Evolutionary conservation across 768 basidiomycete genomes (phyloP), one percentile per base, ranked within the genome.

Genomic region (Thelephora ganbajun): DNA sequence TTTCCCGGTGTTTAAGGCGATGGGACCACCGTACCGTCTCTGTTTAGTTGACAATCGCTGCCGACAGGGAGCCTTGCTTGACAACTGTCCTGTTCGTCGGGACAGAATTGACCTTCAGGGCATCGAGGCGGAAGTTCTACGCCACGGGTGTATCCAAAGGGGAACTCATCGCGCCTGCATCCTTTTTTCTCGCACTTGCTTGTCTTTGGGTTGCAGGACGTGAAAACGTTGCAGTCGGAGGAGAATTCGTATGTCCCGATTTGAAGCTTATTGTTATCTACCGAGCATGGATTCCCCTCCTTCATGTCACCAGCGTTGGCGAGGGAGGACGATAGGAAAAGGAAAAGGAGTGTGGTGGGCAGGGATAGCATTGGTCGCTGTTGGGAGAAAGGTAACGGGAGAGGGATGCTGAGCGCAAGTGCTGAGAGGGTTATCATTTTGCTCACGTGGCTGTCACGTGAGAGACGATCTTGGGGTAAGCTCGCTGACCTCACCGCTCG

Each of bases 21-120:
- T 20, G 18, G 13, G 44, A 16, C 43, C 33, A 6, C 56, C 70
- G 47, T 50, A 85, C 89, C 87, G 62, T 92, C 89, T 46, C 89
- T 79, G 59, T 91, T 84, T 50, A 92, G 74, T 62, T 92, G 88
- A 65, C 89, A 92, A 23, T 71, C 59, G 51, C 76, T 80, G 22
- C 71, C 79, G 2, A 87, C 77, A 1, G 72, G 48, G 13, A 84
- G 66, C 33, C 80, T 54, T 5, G 63, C 52, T 57, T 80, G 74
- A 64, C 89, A 93, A 6, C 61, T 66, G 53, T 79, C 78, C 50
- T 75, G 77, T 64, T 91, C 91, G 56, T 92, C 88, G 0, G 87
- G 87, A 61, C 89, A 92, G 61, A 91, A 92, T 56, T 74, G 59
- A 16, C 76, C 80, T 30, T 55, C 53, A 6, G 65, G 59, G 57